Evolutionary conservation across 2,329 filamentous ascomycete species (phyloP), one percentile per base, ranked within the genome.

Genomic region (Aspergillus sp.): DNA sequence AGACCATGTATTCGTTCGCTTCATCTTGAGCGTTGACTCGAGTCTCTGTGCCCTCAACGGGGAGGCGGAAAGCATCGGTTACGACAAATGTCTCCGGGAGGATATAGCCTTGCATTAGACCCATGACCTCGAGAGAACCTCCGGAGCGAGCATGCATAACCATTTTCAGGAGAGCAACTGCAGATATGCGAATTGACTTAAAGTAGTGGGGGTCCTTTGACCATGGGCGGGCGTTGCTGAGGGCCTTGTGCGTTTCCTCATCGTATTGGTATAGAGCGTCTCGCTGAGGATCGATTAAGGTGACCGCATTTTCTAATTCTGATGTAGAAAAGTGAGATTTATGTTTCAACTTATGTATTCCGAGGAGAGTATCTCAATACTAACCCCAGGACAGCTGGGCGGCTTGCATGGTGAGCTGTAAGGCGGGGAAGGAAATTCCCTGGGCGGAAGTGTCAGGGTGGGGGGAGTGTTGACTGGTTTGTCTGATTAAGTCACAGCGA

Each of bases 91-190:
- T 87, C 68, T 96, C 88, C 43, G 88, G 87, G 64, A 91, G 85
- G 50, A 96, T 89, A 75, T 96, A 96, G 61, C 95, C 95, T 72
- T 96, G 90, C 95, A 99, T 99, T 67, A 99, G 77, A 57, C 95
- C 95, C 95, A 99, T 99, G 68, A 99, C 85, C 79, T 99, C 95
- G 64, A 98, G 84, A 27, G 86, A 87, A 57, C 95, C 93, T 64
- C 95, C 95, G 0, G 91, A 93, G n/a, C 95, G 90, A 9, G 95
- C 95, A 74, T 99, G 95, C 90, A 97, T 98, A 63, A 96, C 91
- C 95, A 99, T 99, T 79, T 99, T 99, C 66, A 98, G 85, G 58
- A 99, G 85, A 5, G 95, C 95, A 12, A 96, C 88, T 58, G 95
- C 92, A 52, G 91, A 96, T 76, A 99, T 93, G 68, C 93, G 91